Evolutionary conservation across 352 stramenopile genomes (phyloP).

Genomic region (Phytophthora agathidicida): DNA sequence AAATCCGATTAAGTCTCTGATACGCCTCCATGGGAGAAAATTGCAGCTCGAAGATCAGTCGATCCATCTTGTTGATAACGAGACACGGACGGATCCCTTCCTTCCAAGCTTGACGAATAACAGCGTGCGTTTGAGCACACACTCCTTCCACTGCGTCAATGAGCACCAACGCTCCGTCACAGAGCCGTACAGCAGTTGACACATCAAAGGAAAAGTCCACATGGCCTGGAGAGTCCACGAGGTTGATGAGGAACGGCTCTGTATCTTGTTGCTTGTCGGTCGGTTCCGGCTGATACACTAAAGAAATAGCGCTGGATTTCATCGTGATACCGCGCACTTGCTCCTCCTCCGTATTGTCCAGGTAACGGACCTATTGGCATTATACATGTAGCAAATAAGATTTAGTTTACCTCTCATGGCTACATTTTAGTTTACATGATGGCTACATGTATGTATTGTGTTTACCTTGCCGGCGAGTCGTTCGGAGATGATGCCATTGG

Average conservation of each 20-base stretch:
- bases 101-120: conserved; percentile 94
- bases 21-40: conserved; percentile 93
- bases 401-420: conserved; percentile 6
- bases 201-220: conserved; percentile 97
- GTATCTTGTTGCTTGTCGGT: conserved; percentile 28
- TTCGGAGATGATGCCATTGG: conserved; percentile 98
- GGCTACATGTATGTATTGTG: conserved; percentile 7
- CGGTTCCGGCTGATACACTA: conserved; percentile 85
- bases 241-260: conserved; percentile 92
- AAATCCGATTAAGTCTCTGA: conserved; percentile 91
- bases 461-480: conserved; percentile 92
- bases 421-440: conserved; percentile 1
- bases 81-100: conserved; percentile 95
- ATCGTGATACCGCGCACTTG: conserved; percentile 98
- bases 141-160: conserved; percentile 97
- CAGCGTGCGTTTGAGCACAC: conserved; percentile 91
- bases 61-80: conserved; percentile 98
- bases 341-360: conserved; percentile 96
- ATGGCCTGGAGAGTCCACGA: conserved; percentile 95
- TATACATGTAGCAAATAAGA: no score
- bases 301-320: conserved; percentile 95
- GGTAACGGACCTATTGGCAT: conserved; percentile 85
- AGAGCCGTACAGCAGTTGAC: conserved; percentile 95
- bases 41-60: conserved; percentile 93
- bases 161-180: conserved; percentile 93